Evolutionary conservation across 192 early-diverging fungal species (phyloP).

Genomic region (Backusella circina): DNA sequence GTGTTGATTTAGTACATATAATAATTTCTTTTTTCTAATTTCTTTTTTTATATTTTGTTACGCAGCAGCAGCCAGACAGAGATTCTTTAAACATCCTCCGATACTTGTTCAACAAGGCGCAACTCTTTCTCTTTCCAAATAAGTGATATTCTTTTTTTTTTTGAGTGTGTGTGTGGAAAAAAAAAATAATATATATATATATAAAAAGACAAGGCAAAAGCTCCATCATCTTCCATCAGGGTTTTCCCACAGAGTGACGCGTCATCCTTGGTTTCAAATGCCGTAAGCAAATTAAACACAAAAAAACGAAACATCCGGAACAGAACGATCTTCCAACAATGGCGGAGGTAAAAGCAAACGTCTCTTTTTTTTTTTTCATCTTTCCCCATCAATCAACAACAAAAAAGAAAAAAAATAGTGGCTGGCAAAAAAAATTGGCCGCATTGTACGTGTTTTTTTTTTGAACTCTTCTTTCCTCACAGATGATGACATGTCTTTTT

Average conservation of each 20-base stretch:
- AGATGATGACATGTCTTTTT: slow-evolving; percentile 1
- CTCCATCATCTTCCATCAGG: neutral
- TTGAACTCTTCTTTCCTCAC: neutral
- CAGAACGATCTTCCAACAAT: neutral
- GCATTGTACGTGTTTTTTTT: neutral
- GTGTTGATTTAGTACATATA: neutral
- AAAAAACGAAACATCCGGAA: neutral
- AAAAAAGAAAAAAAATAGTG: neutral
- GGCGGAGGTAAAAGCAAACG: neutral
- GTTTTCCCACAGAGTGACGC: neutral
- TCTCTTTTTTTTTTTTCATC: neutral
- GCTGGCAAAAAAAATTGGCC: neutral
- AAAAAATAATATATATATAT: neutral
- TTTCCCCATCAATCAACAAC: neutral
- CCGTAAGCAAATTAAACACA: neutral
- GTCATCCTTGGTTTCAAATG: neutral
- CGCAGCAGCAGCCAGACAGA: neutral
- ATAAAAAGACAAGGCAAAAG: neutral
- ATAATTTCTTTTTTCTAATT: neutral
- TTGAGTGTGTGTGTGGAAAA: too few relatives aligned
- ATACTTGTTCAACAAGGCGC: neutral
- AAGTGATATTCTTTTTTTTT: neutral
- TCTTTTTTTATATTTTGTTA: neutral
- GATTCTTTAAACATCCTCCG: neutral
- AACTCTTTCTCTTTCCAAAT: neutral